These are phyloP conservation scores for Phytophthora pinifolia DNA, from an alignment of 352 stramenopile genomes.

Conservation along the genomic window DNA sequence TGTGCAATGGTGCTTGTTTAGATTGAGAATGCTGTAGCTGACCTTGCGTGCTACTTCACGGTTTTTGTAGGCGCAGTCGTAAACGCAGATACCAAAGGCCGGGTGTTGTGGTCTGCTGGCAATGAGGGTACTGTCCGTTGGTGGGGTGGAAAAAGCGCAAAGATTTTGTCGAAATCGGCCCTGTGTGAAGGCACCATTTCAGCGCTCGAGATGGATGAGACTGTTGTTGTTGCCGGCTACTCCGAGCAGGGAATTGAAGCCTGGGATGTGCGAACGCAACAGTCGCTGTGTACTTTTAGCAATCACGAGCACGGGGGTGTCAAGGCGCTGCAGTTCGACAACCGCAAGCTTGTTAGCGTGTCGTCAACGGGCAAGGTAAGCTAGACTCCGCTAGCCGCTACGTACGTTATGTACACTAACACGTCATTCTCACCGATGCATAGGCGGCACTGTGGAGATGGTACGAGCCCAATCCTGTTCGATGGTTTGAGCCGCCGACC, in stretches of 20 bases:
- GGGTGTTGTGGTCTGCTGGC: constrained; percentile 84
- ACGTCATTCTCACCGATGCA: constrained; percentile 8
- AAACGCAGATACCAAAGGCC: constrained; percentile 83
- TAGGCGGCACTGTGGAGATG: constrained; percentile 83
- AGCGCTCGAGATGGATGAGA: constrained; percentile 88
- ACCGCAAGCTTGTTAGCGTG: constrained; percentile 84
- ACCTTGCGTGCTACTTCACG: constrained; percentile 6
- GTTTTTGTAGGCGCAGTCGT: constrained; percentile 61
- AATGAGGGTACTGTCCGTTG: constrained; percentile 82
- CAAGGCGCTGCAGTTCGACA: constrained; percentile 82
- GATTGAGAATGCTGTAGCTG: not conserved
- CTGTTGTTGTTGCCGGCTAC: constrained; percentile 85
- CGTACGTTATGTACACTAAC: constrained; percentile 1
- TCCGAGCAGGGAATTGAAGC: constrained; percentile 82
- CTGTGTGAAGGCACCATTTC: constrained; percentile 77
- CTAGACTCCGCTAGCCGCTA: not conserved
- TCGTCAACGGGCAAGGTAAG: constrained; percentile 71
- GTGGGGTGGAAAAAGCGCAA: constrained; percentile 88
- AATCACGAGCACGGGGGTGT: constrained; percentile 68
- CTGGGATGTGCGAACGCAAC: constrained; percentile 88
- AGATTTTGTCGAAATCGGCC: constrained; percentile 83
- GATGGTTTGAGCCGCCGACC: constrained; percentile 64
- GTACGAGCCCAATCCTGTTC: constrained; percentile 78
- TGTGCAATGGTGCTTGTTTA: constrained; percentile 6
- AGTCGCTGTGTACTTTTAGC: constrained; percentile 85